Percentiles rank a stretch among this genome's conserved stretches.
These are phyloP conservation scores for Cudoniella acicularis DNA, from an alignment of 495 filamentous ascomycete species.

Conservation along the genomic window DNA sequence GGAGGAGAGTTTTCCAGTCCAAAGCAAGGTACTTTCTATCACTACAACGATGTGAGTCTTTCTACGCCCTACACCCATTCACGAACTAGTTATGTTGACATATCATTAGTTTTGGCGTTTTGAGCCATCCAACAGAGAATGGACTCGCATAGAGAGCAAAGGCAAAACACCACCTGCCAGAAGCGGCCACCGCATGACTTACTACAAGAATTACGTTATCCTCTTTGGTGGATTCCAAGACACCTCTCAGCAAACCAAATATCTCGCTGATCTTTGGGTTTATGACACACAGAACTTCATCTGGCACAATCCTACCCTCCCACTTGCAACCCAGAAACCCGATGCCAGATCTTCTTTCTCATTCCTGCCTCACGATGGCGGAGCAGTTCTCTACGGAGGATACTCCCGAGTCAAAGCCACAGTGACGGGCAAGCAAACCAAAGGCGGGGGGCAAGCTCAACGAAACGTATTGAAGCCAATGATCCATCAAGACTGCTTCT, in stretches of 20 bases:
- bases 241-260: conserved; percentile 88
- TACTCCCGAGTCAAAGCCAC: conserved; percentile 85
- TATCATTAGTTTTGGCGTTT: conserved; percentile 74
- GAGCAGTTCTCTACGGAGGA: conserved; percentile 86
- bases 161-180: conserved; percentile 84
- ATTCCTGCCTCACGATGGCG: conserved; percentile 81
- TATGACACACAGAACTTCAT: conserved; percentile 64
- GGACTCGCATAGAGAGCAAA: conserved; percentile 84
- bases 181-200: conserved; percentile 93
- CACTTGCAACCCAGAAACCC: conserved; percentile 75
- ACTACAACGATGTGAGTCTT: conserved; percentile 72
- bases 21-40: conserved; percentile 97
- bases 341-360: conserved; percentile 89
- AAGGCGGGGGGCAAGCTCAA: conserved; percentile 53
- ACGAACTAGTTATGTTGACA: neutral
- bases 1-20: conserved; percentile 77
- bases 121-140: conserved; percentile 77
- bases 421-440: conserved; percentile 52
- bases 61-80: neutral
- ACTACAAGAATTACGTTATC: conserved; percentile 80
- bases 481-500: conserved; percentile 93
- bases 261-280: conserved; percentile 67
- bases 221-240: conserved; percentile 90
- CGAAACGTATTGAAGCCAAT: conserved; percentile 74
- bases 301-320: conserved; percentile 71